Base-by-base conservation (phyloP, 169 alveolate genomes). In the Cryptosporidium sp. region DNA sequence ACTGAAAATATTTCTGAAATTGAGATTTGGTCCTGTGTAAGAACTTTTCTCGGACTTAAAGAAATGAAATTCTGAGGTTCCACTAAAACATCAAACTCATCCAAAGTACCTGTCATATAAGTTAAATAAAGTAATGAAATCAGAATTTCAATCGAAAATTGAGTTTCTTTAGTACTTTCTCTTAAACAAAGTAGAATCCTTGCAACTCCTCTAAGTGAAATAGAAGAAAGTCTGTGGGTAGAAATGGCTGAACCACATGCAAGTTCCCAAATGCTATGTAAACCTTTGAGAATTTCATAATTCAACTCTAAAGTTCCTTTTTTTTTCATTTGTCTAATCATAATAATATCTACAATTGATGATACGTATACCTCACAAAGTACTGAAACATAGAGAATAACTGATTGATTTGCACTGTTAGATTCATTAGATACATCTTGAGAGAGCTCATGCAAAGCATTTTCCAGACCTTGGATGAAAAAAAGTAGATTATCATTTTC, bases 341-440 rank as follows among this genome's bases (percentile, higher is more conserved):
- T 44, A 8, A 80, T 14, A 33, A 80, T 80, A 51, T 80, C 89
- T 9, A 65, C 68, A 9, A 80, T 80, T 12, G 89, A 42, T 4
- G 80, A 80, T 12, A 80, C 75, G 26, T 80, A 80, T 2, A 80
- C 80, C 29, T 80, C 89, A 65, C 89, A 80, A 12, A 26, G 89
- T 0, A 80, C 75, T 37, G 75, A 37, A 29, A 39, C 23, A 42
- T 62, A 65, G 33, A 80, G 61, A 35, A 16, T 31, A 65, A 18
- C 72, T 31, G 72, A 65, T 44, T 65, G 72, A 35, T 65, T 37
- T 16, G 10, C 6, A 65, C 16, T 14, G 7, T 65, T 26, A 9
- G 67, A 26, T 31, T 39, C n/a, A 73, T 18, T 39, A 4, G 89
- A 80, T 37, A 29, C 35, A 21, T 31, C 16, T 21, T n/a, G 26